Base-by-base conservation (phyloP, 1,139 yeast genomes). In the Geotrichum cucujoidarum region DNA sequence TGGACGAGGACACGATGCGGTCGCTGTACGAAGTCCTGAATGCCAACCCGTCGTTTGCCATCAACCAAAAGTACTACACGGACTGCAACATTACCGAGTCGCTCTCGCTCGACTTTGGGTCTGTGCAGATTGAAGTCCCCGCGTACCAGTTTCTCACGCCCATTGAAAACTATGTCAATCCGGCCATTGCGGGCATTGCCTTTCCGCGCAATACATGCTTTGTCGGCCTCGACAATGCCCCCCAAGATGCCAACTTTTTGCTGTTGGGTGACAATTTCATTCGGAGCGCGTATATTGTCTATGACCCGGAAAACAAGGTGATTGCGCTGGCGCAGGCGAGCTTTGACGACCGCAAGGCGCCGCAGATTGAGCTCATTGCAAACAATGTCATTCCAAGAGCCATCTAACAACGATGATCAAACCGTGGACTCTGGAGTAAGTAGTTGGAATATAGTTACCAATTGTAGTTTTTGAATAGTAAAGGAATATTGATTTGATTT, bases 231-330 rank as follows among this genome's bases (percentile, higher is more conserved):
- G 70, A 66, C 51, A 49, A 50, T 47, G 47, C 54, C 21, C 57
- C 59, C 33, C 32, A 47, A 14, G 66, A 62, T 24, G 63, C 64
- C 61, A 59, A 61, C 56, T 66, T 60, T 49, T 45, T 58, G 22
- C 54, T 66, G 25, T 53, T 66, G 33, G 83, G 83, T 6, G 83
- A 78, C 61, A 75, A 76, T 55, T 63, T 78, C 49, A 66, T 79
- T 56, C 69, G 81, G 48, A 69, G 70, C 51, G 76, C 77, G 51
- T 79, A 79, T 60, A 65, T 74, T 29, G 83, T 78, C 6, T 78
- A 72, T 57, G 80, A 79, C 59, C 66, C 78, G 52, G 78, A 76
- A 22, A 75, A 71, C 59, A 66, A 64, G 47, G 71, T 74, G 52
- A 70, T 79, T 37, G 76, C 79, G 3, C 54, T 79, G 43, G 83